These are phyloP conservation scores for Solanum lycopersicoides DNA, from an alignment of 257 asterid genomes.

Conservation along the genomic window DNA sequence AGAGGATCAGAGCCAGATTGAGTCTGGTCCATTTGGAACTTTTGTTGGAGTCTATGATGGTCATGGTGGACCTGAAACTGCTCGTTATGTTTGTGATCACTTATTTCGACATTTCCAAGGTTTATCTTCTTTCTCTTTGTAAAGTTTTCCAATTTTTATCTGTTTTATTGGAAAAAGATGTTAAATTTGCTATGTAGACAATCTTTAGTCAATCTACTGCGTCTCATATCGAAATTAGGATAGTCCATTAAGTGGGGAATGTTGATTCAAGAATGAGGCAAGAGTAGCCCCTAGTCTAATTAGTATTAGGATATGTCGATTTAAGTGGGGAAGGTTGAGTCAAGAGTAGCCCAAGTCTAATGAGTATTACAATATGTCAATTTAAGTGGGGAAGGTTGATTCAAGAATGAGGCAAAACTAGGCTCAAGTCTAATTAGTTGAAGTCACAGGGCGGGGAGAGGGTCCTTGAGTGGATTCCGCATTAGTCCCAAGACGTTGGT, in stretches of 20 bases:
- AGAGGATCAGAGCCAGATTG: constrained; percentile 90
- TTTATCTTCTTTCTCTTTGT: not conserved
- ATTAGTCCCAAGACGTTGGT: not conserved
- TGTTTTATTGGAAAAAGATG: not conserved
- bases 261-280: not conserved
- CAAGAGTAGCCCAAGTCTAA: not conserved
- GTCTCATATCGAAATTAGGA: not conserved
- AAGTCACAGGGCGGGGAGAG: not conserved
- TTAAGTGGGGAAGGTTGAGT: not conserved
- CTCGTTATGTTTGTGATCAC: constrained; percentile 65
- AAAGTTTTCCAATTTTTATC: not conserved
- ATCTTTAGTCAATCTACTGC: not conserved
- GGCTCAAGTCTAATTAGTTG: not conserved
- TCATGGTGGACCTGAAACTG: constrained; percentile 84
- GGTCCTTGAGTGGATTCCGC: not conserved
- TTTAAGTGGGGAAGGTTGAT: not conserved
- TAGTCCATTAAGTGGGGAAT: not conserved
- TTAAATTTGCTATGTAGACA: not conserved
- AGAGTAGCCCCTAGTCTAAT: not conserved
- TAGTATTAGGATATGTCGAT: not conserved
- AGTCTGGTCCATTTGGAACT: constrained; percentile 82
- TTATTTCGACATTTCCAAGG: constrained; percentile 74
- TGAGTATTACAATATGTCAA: not conserved
- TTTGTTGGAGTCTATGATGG: constrained; percentile 89
- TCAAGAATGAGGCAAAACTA: not conserved